These are phyloP conservation scores for Anthracocystis panici-leucophaei DNA, from an alignment of 1,284 basidiomycete species.

Conservation along the genomic window DNA sequence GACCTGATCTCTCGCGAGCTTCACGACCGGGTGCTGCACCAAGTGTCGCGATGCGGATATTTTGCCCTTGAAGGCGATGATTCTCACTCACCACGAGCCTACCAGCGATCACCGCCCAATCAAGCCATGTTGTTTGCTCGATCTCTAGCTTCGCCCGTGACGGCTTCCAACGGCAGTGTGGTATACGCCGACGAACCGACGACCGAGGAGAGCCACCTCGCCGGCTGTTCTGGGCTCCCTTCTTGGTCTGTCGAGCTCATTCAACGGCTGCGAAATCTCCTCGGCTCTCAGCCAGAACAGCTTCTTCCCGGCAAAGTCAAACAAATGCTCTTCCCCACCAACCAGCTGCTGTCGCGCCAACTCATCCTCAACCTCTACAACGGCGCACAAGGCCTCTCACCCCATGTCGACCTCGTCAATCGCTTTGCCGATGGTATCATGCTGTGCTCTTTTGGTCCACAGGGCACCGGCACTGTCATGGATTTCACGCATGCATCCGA, in stretches of 20 bases:
- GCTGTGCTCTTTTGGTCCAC: conserved; percentile 51
- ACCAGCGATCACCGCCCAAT: conserved; percentile 20
- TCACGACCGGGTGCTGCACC: conserved; percentile 23
- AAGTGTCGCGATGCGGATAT: conserved; percentile 40
- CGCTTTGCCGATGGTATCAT: conserved; percentile 70
- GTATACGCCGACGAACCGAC: background rate
- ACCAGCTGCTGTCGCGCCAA: conserved; percentile 61
- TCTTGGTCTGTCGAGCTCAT: conserved; percentile 37
- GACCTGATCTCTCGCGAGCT: conserved; percentile 24
- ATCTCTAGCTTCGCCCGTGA: background rate
- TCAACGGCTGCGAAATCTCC: conserved; percentile 10
- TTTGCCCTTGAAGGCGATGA: conserved; percentile 18
- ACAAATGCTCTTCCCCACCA: conserved; percentile 24
- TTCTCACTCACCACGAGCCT: background rate
- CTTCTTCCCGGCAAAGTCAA: conserved; percentile 5
- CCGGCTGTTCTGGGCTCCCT: conserved; percentile 30
- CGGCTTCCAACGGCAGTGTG: background rate
- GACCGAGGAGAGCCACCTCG: background rate
- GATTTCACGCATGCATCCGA: conserved; percentile 36
- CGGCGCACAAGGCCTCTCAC: conserved; percentile 71
- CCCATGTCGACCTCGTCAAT: conserved; percentile 71
- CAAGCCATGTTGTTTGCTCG: conserved; percentile 55
- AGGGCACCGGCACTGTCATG: conserved; percentile 52
- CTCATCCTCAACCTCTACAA: conserved; percentile 72
- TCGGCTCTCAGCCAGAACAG: background rate